Base-by-base conservation (phyloP, 2,329 filamentous ascomycete genomes). In the Chaetomium sp. region DNA sequence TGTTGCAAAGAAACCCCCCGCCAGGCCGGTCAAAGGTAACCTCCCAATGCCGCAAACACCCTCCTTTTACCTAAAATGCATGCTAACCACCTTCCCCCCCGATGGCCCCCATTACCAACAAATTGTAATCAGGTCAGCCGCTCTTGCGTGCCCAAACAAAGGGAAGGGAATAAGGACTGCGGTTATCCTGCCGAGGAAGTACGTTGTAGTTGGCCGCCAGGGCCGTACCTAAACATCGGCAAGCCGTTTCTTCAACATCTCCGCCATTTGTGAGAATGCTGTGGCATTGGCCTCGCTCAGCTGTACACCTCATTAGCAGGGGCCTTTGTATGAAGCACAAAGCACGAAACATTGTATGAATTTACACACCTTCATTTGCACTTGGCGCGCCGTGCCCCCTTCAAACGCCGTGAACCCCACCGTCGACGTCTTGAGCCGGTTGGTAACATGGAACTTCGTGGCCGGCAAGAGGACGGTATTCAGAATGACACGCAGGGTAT, bases 401-500 rank as follows among this genome's bases (percentile, higher is more conserved):
- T 88, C 85, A 65, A 88, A 84, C 10, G 86, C 86, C 0, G 85
- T 88, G 70, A 89, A 89, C 45, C 88, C 73, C 25, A 96, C 85
- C 60, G 86, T 84, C 56, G 92, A 83, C 53, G 87, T 84, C 76
- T 92, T 92, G 67, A 90, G 84, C 50, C 85, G 87, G 33, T 91
- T 88, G 71, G 90, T 90, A 59, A 93, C 87, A 66, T 92, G 89
- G 73, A 96, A 92, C 53, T 87, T 87, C 85, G 96, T 90, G 5
- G 88, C 86, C 64, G 91, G 89, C 65, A 92, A 85, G 65, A 98
- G 83, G 0, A 88, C 87, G 1, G 90, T 92, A 78, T 98, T 98
- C 58, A 98, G 81, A 67, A 97, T 88, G 61, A 98, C 87, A 25
- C 92, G 87, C 72, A 93, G 88, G 0, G 92, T 95, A 66, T 93